Percentiles rank a stretch among this genome's conserved stretches.
phyloP scores from a whole-genome alignment of 2,329 filamentous ascomycete genomes.

The Cladosporium sp. region DNA sequence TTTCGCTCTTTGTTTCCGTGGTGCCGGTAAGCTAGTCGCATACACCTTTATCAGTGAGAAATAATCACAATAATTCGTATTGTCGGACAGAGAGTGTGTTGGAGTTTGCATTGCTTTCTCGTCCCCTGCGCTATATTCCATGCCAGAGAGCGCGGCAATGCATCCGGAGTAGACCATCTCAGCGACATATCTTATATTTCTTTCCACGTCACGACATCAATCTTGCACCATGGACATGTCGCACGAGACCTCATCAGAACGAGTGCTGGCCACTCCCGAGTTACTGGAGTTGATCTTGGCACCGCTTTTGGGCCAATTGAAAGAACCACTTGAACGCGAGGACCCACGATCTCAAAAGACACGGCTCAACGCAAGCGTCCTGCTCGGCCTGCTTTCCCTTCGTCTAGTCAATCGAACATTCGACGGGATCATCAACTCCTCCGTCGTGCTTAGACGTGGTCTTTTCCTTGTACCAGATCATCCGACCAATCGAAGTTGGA shows the following conservation, averaged over 20 bases:
- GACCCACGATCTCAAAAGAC: conserved; percentile 22
- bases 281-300: conserved; percentile 21
- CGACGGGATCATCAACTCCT: conserved; percentile 16
- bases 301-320: conserved; percentile 13
- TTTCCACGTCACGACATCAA: background rate
- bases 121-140: too few species aligned
- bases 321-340: conserved; percentile 14
- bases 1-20: background rate
- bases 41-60: too few species aligned
- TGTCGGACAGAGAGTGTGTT: too few species aligned
- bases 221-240: background rate
- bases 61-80: too few species aligned
- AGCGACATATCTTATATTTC: background rate
- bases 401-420: conserved; percentile 18
- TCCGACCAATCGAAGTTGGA: conserved; percentile 4
- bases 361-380: conserved; percentile 12
- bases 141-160: background rate
- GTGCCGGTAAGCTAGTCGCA: background rate
- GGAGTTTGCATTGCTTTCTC: too few species aligned
- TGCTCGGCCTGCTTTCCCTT: conserved; percentile 15
- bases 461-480: conserved; percentile 19
- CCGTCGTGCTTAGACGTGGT: conserved; percentile 15
- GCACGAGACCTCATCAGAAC: background rate
- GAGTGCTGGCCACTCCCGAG: conserved; percentile 20
- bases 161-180: background rate